Conservation (phyloP, 2,329 filamentous ascomycete genomes). For the Aureobasidium subglaciale region DNA sequence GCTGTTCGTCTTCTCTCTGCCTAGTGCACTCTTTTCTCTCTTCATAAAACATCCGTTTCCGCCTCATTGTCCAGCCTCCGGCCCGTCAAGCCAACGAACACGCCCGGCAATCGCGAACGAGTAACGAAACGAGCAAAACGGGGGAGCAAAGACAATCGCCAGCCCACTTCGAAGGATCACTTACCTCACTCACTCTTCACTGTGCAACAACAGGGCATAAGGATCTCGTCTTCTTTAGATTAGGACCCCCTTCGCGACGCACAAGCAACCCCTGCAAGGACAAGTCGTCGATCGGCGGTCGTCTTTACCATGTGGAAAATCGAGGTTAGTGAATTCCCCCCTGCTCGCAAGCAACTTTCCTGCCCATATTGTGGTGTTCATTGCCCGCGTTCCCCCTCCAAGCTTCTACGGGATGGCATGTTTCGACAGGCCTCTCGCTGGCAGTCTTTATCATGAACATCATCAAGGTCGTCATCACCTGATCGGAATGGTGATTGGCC, state of each 20-base stretch:
- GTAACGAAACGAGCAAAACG: constrained; percentile 10
- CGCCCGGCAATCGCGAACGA: constrained; percentile 10
- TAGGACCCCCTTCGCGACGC: constrained; percentile 1
- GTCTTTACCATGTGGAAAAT: constrained; percentile 15
- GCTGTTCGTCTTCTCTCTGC: constrained; percentile 1
- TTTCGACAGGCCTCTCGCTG: background rate
- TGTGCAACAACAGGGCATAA: constrained; percentile 2
- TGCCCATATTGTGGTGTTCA: background rate
- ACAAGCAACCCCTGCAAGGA: constrained; percentile 4
- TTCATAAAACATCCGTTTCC: background rate
- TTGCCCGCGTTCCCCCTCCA: background rate
- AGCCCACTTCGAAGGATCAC: background rate
- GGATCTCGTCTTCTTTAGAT: background rate
- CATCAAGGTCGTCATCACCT: constrained; percentile 7
- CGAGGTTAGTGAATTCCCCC: constrained; percentile 7
- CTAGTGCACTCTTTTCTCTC: background rate
- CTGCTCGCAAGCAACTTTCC: background rate
- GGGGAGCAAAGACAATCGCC: constrained; percentile 11
- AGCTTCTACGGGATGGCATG: background rate
- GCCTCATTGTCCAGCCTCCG: constrained; percentile 2
- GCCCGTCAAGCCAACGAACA: constrained; percentile 7
- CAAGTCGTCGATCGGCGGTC: constrained; percentile 9
- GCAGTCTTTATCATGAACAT: background rate
- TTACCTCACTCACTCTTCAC: background rate
- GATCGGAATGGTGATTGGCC: background rate